Base-by-base conservation (phyloP, 257 asterid genomes). In the Gentiana macrophylla region DNA sequence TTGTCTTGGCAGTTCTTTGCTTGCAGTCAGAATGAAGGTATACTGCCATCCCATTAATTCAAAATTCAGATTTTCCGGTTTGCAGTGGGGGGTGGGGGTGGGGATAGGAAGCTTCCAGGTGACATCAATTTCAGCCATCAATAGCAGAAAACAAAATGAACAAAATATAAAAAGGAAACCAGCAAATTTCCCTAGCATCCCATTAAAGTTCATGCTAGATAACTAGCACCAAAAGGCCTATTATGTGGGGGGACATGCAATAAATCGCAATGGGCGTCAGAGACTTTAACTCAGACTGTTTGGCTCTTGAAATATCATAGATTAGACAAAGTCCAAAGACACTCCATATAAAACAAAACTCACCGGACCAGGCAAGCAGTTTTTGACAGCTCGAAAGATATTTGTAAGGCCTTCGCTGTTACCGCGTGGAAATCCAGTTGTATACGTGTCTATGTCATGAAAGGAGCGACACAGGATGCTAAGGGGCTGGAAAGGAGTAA, bases 361-460 rank as follows among this genome's bases (percentile, higher is more conserved):
- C 73, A 84, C 94, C 32, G 98, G 94, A 62, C 98, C 95, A 58
- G 96, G 96, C 43, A 90, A 76, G 80, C 95, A 86, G 57, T 79
- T 86, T 52, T 82, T 84, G 58, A 79, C 96, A 38, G 86, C 89
- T 77, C 94, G 84, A 63, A 90, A 90, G 57, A 82, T 72, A 73
- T 79, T 70, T 24, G 82, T 56, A 64, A 67, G 74, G 55, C 97
- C 96, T 44, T 79, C 80, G 69, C 61, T 77, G 61, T 82, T 77
- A 60, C 95, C 94, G 58, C 85, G 75, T 61, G 95, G 94, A 67
- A 90, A 90, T 69, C 98, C 98, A 37, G 93, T 86, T 3, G 96
- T 90, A 65, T 86, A 90, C 43, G 77, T 80, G 70, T 90, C 98
- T 46, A 90, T 86, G 80, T 86, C 96, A 65, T 79, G 75, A 68